These are phyloP conservation scores for Backusella macrospora DNA, from an alignment of 192 early-diverging fungal genomes.

Conservation along the genomic window DNA sequence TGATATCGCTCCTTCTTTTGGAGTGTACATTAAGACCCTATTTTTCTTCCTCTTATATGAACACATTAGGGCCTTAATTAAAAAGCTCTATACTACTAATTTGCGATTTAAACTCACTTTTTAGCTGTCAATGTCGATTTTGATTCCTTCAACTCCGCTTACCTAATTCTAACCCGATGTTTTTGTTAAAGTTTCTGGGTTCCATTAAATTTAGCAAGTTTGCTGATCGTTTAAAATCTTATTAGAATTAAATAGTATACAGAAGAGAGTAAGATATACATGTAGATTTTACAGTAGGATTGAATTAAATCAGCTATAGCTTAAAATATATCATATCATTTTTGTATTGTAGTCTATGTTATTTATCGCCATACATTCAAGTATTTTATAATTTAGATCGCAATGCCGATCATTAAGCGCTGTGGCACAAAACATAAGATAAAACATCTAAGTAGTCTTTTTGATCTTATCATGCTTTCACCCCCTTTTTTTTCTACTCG, in stretches of 20 bases:
- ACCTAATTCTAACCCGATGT: neutral
- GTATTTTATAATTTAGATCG: neutral
- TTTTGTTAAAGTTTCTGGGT: neutral
- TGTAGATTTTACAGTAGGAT: neutral
- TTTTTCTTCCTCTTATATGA: neutral
- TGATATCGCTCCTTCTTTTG: neutral
- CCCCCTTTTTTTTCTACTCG: neutral
- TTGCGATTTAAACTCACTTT: slow-evolving; percentile 16
- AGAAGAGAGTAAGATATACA: neutral
- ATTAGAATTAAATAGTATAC: neutral
- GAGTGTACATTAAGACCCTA: too few relatives aligned
- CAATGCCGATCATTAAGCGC: neutral
- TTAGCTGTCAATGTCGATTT: neutral
- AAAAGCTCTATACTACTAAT: neutral
- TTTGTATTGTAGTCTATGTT: neutral
- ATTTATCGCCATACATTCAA: neutral
- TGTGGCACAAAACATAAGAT: neutral
- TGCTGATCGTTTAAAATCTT: neutral
- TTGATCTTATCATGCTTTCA: neutral
- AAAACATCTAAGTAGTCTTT: neutral
- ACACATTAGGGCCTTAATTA: neutral
- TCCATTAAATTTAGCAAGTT: neutral
- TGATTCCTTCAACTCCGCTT: neutral
- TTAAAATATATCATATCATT: neutral
- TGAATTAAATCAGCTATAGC: neutral